phyloP scores from a whole-genome alignment of 768 basidiomycete species.

The Tylopilus sp. region DNA sequence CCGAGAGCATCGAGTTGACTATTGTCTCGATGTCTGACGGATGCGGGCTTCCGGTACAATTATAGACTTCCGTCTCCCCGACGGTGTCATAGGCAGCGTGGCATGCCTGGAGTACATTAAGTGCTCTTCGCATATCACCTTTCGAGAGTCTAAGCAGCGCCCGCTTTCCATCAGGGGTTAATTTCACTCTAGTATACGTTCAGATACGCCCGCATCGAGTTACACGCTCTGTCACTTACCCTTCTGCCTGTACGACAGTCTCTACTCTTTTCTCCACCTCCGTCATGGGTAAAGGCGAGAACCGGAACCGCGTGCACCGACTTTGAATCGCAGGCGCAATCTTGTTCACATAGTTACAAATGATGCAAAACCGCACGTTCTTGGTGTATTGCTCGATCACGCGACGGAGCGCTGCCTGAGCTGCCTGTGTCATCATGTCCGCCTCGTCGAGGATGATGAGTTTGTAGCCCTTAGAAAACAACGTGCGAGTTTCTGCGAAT shows the following conservation, averaged over 20 bases:
- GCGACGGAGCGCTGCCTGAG: slow-evolving; percentile 93
- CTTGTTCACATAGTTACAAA: slow-evolving; percentile 99
- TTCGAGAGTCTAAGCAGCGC: slow-evolving; percentile 92
- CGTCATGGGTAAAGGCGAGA: slow-evolving; percentile 82
- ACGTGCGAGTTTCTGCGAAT: slow-evolving; percentile 92
- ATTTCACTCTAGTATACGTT: slow-evolving; percentile 59
- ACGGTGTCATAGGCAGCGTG: slow-evolving; percentile 92
- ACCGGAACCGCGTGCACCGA: slow-evolving; percentile 95
- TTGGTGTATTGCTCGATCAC: slow-evolving; percentile 98
- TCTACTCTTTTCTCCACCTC: slow-evolving; percentile 85
- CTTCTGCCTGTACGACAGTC: slow-evolving; percentile 78
- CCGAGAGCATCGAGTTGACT: slow-evolving; percentile 92
- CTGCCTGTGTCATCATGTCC: slow-evolving; percentile 99
- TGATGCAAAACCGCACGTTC: slow-evolving; percentile 98
- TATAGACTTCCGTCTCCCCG: slow-evolving; percentile 91
- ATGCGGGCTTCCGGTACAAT: slow-evolving; percentile 95
- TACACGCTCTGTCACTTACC: slow-evolving; percentile 44
- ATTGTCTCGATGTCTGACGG: slow-evolving; percentile 92
- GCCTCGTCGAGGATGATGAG: slow-evolving; percentile 98
- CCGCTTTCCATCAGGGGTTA: slow-evolving; percentile 81
- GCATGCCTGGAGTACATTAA: slow-evolving; percentile 96
- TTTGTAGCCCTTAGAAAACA: slow-evolving; percentile 92
- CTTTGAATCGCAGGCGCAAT: slow-evolving; percentile 98
- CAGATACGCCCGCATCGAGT: background rate
- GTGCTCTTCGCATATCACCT: slow-evolving; percentile 95